Base-by-base conservation (phyloP, 192 early-diverging fungal species). In the Podila epicladia region DNA sequence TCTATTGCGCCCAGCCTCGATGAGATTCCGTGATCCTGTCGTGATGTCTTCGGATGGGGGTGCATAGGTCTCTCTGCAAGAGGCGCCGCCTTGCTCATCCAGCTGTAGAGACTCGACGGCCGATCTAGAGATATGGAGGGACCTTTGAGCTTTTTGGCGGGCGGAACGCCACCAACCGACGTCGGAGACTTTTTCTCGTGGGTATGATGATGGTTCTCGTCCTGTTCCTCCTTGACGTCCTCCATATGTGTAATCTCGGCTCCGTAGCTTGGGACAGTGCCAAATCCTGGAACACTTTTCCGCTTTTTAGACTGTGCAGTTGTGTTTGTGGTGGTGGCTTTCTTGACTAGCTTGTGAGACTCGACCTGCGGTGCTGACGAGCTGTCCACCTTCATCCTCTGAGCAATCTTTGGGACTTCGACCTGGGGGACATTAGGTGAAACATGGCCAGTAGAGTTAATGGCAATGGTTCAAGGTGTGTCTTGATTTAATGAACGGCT, bases 371-470 rank as follows among this genome's bases (percentile, higher is more conserved):
- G 32, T 0, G 26, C 57, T 1, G 65, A 2, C 12, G 62, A 48
- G 49, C 75, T 68, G 64, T 67, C 55, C 48, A 20, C 38, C 53
- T 77, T 77, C 75, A 77, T 77, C 24, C 75, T 68, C 20, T 67
- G 69, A 4, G 69, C 69, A 5, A 77, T 55, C 28, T 71, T 77
- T 26, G 49, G 37, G 9, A 35, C 13, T 38, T 76, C 63, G 20
- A 53, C 45, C 74, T 76, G 50, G 1, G 33, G 17, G 20, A 6
- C 15, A 31, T 24, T 24, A 60, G 32, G 11, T 17, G 15, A 11
- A 17, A 45, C 41, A 45, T 45, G 13, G 41, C 12, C 11, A 4
- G 13, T 3, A 13, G 41, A 15, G 41, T 13, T 17, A 13, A 45
- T 45, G 41, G 13, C 3, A 45, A 4, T 45, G 41, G 12, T 17